Conservation (phyloP, 495 filamentous ascomycete species). For the Durotheca rogersii region DNA sequence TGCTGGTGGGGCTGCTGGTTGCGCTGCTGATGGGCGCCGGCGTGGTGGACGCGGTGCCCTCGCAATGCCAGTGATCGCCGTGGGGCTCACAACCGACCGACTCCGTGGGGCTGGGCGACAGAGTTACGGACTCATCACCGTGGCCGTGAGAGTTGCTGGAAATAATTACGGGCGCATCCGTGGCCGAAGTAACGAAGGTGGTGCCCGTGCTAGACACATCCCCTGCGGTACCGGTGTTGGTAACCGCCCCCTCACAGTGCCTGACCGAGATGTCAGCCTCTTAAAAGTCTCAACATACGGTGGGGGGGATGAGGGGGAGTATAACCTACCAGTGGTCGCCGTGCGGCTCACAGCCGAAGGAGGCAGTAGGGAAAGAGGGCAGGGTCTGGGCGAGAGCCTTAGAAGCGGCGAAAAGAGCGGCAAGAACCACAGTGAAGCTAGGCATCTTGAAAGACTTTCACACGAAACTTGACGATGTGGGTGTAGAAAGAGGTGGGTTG, state of each 20-base stretch:
- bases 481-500: not conserved
- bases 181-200: no score
- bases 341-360: slow-evolving; percentile 39
- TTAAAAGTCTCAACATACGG: not conserved
- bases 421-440: slow-evolving; percentile 1
- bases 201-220: no score
- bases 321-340: slow-evolving; percentile 42
- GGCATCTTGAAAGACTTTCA: slow-evolving; percentile 4
- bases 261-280: slow-evolving; percentile 7
- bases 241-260: slow-evolving; percentile 38
- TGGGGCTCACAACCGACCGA: slow-evolving; percentile 40
- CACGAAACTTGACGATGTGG: not conserved
- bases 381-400: slow-evolving; percentile 27
- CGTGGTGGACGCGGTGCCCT: slow-evolving; percentile 20
- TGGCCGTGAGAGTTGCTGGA: slow-evolving; percentile 25
- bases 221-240: slow-evolving; percentile 12
- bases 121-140: slow-evolving; percentile 16
- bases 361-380: slow-evolving; percentile 40
- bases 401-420: slow-evolving; percentile 19
- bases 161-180: not conserved
- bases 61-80: slow-evolving; percentile 46
- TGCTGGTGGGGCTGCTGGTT: not conserved
- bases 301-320: not conserved
- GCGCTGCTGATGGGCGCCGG: not conserved
- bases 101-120: slow-evolving; percentile 39